phyloP scores from a whole-genome alignment of 2,329 filamentous ascomycete genomes.

The Leptographium wingfieldii region DNA sequence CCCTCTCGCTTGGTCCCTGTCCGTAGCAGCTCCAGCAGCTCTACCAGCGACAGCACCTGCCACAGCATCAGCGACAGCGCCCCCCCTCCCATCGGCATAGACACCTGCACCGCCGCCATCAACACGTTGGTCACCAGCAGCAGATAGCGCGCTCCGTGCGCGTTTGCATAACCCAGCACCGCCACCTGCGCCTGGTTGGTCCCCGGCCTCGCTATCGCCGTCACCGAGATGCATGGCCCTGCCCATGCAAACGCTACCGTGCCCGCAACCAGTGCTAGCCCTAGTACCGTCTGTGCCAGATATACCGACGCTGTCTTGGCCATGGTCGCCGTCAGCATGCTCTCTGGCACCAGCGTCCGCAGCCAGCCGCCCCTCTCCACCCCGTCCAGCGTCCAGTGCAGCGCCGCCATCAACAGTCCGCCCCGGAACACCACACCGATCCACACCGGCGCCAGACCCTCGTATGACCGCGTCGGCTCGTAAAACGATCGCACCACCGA shows the following conservation, averaged over 20 bases:
- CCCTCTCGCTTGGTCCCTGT: constrained; percentile 27
- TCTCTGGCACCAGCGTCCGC: neutral
- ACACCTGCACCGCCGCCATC: constrained; percentile 63
- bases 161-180: constrained; percentile 83
- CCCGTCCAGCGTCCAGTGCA: constrained; percentile 82
- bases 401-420: constrained; percentile 60
- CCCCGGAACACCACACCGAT: constrained; percentile 67
- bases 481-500: constrained; percentile 70
- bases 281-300: constrained; percentile 69
- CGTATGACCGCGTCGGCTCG: constrained; percentile 69
- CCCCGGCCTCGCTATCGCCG: constrained; percentile 33
- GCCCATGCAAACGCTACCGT: constrained; percentile 77
- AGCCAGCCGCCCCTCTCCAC: constrained; percentile 45
- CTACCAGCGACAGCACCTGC: constrained; percentile 72
- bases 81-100: constrained; percentile 89
- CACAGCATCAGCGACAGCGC: constrained; percentile 71
- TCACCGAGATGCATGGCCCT: constrained; percentile 69
- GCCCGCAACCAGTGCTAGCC: constrained; percentile 69
- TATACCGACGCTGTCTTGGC: constrained; percentile 66
- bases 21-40: constrained; percentile 47
- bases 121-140: constrained; percentile 70
- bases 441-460: constrained; percentile 76
- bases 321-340: constrained; percentile 55
- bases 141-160: constrained; percentile 84
- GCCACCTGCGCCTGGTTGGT: constrained; percentile 45